Conservation (phyloP, 1,139 yeast genomes). For the Pichia kudriavzevii region DNA sequence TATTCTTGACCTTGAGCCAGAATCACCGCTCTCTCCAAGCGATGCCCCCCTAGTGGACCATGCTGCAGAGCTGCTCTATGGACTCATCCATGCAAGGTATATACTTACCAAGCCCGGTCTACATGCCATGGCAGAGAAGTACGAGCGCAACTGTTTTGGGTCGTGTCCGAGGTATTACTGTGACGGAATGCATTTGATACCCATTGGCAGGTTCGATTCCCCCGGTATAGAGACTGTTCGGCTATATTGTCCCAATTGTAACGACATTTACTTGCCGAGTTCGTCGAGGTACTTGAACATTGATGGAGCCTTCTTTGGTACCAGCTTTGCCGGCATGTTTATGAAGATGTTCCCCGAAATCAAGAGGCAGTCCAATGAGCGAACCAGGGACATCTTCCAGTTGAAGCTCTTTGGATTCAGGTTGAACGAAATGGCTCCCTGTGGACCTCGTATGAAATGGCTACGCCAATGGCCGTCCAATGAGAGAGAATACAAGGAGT, state of each 20-base stretch:
- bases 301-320: slow-evolving; percentile 96
- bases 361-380: slow-evolving; percentile 42
- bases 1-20: slow-evolving; percentile 82
- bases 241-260: slow-evolving; percentile 89
- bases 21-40: slow-evolving; percentile 49
- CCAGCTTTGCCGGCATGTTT: slow-evolving; percentile 89
- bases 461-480: slow-evolving; percentile 37
- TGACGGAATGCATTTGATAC: slow-evolving; percentile 86
- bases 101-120: slow-evolving; percentile 86
- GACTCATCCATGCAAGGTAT: slow-evolving; percentile 88
- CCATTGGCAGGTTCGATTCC: slow-evolving; percentile 85
- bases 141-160: slow-evolving; percentile 84
- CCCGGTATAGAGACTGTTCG: slow-evolving; percentile 91
- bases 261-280: slow-evolving; percentile 82
- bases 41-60: slow-evolving; percentile 75
- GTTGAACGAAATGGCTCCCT: slow-evolving; percentile 61
- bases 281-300: slow-evolving; percentile 77
- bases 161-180: slow-evolving; percentile 86
- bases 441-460: slow-evolving; percentile 97
- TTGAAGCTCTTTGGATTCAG: slow-evolving; percentile 84
- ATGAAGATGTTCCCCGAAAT: slow-evolving; percentile 86
- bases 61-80: slow-evolving; percentile 86
- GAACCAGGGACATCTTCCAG: slow-evolving; percentile 51
- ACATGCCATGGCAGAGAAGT: slow-evolving; percentile 92
- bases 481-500: slow-evolving; percentile 46